phyloP scores from a whole-genome alignment of 176 grass and related monocot genomes.

The Cenchrus fungigraminus region DNA sequence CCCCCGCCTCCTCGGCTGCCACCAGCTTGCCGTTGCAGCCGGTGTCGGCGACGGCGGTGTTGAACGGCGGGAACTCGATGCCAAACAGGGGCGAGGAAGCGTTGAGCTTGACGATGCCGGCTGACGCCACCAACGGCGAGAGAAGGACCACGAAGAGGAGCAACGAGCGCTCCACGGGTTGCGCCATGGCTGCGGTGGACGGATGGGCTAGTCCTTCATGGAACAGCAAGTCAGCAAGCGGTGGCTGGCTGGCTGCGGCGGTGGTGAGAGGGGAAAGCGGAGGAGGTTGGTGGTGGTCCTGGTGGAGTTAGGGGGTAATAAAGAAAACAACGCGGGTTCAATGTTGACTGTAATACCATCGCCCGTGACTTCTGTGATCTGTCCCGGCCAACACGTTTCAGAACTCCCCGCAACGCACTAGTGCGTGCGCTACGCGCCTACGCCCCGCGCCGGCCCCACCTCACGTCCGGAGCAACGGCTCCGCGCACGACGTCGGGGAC shows the following conservation, averaged over 20 bases:
- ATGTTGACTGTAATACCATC: too few species aligned
- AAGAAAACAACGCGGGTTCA: too few species aligned
- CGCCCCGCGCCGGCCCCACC: too few species aligned
- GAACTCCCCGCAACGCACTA: too few species aligned
- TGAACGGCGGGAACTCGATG: conserved; percentile 73
- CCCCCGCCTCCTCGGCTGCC: not conserved
- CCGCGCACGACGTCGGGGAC: too few species aligned
- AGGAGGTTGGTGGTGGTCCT: too few species aligned
- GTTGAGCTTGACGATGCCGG: conserved; percentile 23
- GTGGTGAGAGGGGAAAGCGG: too few species aligned
- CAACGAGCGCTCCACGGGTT: conserved; percentile 5
- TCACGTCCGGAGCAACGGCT: too few species aligned
- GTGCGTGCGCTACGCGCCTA: too few species aligned
- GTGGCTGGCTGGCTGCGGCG: not conserved
- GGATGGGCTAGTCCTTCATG: conserved; percentile 11
- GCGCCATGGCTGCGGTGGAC: not conserved
- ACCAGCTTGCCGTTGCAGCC: conserved; percentile 58
- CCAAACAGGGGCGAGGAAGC: conserved; percentile 53
- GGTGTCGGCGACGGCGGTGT: conserved; percentile 46
- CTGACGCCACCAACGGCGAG: conserved; percentile 2
- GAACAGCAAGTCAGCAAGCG: not conserved
- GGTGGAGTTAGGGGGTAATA: too few species aligned
- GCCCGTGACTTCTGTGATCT: too few species aligned
- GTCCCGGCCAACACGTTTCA: too few species aligned
- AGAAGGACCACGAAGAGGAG: conserved; percentile 23